Conservation (phyloP, 495 filamentous ascomycete genomes). For the Podospora didyma region DNA sequence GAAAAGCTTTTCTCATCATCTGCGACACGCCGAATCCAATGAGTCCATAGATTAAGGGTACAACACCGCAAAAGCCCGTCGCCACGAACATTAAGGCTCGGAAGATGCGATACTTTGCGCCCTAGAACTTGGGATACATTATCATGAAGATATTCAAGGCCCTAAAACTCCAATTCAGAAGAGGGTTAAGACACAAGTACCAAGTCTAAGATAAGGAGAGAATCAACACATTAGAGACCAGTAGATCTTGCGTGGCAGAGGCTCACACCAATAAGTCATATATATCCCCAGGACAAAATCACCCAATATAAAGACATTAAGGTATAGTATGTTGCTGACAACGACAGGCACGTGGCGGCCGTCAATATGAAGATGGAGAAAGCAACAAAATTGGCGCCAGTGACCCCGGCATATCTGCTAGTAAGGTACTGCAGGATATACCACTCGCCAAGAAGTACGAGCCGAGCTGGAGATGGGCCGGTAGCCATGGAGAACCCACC, state of each 20-base stretch:
- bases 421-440: constrained; percentile 31
- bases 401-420: constrained; percentile 27
- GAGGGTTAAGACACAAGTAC: background rate
- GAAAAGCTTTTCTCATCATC: constrained; percentile 16
- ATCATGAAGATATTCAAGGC: constrained; percentile 61
- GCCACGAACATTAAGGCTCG: constrained; percentile 74
- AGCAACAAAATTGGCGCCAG: constrained; percentile 31
- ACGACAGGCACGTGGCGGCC: constrained; percentile 34
- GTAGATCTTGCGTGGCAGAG: constrained; percentile 53
- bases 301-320: constrained; percentile 43
- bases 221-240: constrained; percentile 59
- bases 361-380: constrained; percentile 42
- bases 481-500: constrained; percentile 67
- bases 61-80: constrained; percentile 71
- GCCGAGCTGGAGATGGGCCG: constrained; percentile 65
- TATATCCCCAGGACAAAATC: constrained; percentile 47
- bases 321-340: constrained; percentile 47
- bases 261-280: constrained; percentile 46
- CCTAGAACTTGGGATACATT: constrained; percentile 62
- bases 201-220: background rate
- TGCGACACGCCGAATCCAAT: constrained; percentile 12
- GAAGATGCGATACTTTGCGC: constrained; percentile 68
- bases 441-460: constrained; percentile 27
- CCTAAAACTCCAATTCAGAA: constrained; percentile 63
- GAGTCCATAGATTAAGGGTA: constrained; percentile 15